A percentile compares a stretch with the other conserved stretches of the same genome.
Conservation (phyloP, 208 protist species). For the Giardia muris region DNA sequence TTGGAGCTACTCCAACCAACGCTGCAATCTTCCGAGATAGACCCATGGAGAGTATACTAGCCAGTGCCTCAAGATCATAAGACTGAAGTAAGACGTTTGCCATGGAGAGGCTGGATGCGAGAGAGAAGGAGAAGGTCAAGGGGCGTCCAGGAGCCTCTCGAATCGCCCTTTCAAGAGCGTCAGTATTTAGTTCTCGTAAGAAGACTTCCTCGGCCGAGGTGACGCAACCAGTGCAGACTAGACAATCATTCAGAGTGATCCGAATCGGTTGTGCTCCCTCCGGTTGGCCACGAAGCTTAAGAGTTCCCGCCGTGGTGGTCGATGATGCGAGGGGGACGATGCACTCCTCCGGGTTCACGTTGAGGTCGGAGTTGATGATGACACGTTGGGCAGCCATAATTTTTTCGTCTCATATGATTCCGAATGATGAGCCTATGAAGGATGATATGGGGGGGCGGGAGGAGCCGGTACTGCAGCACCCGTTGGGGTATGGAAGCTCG, state of each 20-base stretch:
- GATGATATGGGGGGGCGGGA: no score
- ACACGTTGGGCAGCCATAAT: no score
- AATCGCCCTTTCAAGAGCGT: neutral
- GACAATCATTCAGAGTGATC: neutral
- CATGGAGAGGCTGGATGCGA: neutral
- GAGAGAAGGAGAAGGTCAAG: neutral
- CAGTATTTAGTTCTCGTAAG: neutral
- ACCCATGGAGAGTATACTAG: neutral
- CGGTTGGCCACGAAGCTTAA: neutral
- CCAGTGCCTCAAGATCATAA: neutral
- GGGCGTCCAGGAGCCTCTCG: neutral
- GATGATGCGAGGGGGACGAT: neutral
- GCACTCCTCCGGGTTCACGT: neutral
- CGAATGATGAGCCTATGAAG: no score
- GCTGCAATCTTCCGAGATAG: neutral
- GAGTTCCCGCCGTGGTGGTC: neutral
- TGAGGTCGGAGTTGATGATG: neutral
- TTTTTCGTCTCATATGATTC: no score
- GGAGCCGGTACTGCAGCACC: no score
- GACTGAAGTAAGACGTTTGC: neutral
- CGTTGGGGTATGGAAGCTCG: no score
- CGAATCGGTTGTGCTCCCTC: neutral
- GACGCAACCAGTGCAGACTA: neutral
- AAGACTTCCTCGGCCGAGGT: slow-evolving; percentile 1
- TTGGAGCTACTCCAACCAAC: neutral